phyloP scores from a whole-genome alignment of 208 protist species.

The Acanthamoeba sp. region DNA sequence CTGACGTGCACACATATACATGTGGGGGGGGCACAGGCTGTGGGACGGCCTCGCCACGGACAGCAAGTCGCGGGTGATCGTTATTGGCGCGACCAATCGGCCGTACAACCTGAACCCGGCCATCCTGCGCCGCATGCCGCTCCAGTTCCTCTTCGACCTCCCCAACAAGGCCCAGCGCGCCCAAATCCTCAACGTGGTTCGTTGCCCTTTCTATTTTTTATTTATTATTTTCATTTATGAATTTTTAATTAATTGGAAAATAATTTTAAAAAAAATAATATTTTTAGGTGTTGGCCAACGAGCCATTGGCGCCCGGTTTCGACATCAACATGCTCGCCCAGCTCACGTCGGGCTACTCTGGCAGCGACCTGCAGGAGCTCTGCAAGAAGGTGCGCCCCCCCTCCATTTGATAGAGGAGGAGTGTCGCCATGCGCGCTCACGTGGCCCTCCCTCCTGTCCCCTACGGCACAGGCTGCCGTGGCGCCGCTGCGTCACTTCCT shows the following conservation, averaged over 20 bases:
- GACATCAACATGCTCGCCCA: slow-evolving; percentile 4
- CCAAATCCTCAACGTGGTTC: slow-evolving; percentile 37
- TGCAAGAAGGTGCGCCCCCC: slow-evolving; percentile 33
- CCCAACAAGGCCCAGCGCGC: slow-evolving; percentile 28
- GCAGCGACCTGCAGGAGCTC: slow-evolving; percentile 61
- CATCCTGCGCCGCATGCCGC: slow-evolving; percentile 61
- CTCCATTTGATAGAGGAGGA: background rate
- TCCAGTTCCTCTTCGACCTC: slow-evolving; percentile 61
- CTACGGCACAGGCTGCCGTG: background rate
- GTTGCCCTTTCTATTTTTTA: no score
- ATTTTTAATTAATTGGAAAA: no score
- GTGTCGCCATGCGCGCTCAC: background rate
- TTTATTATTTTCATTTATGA: no score
- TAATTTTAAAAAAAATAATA: no score
- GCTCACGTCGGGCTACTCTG: slow-evolving; percentile 37
- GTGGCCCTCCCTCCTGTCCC: background rate
- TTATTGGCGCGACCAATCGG: slow-evolving; percentile 38
- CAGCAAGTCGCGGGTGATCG: slow-evolving; percentile 25
- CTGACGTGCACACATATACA: no score
- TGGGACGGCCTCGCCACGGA: slow-evolving; percentile 58
- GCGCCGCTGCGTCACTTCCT: slow-evolving; percentile 46
- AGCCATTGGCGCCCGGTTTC: slow-evolving; percentile 15
- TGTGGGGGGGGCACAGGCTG: no score
- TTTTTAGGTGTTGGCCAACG: slow-evolving; percentile 38
- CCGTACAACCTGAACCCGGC: slow-evolving; percentile 46